Evolutionary conservation across 768 basidiomycete species (phyloP).

Genomic region (Tylopilus sp.): DNA sequence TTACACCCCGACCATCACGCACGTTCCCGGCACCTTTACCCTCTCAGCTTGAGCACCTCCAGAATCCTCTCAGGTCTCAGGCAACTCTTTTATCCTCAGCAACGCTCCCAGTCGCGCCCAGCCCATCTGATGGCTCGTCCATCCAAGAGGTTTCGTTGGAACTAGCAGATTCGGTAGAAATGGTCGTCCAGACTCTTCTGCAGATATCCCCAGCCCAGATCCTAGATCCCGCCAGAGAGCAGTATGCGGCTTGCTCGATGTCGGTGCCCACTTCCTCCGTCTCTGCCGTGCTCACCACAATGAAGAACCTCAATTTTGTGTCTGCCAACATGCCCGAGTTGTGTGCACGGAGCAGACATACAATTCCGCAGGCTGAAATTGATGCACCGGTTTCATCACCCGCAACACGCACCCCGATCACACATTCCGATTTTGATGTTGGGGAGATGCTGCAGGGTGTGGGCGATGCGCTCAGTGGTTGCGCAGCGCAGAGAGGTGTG

Average conservation of each 20-base stretch:
- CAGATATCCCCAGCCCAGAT: slow-evolving; percentile 89
- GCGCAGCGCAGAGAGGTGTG: slow-evolving; percentile 78
- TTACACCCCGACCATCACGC: slow-evolving; percentile 60
- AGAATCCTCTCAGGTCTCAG: slow-evolving; percentile 55
- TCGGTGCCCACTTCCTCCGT: slow-evolving; percentile 86
- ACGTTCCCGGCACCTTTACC: slow-evolving; percentile 80
- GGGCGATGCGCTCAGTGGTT: slow-evolving; percentile 82
- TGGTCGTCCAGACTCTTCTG: slow-evolving; percentile 86
- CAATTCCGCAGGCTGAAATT: slow-evolving; percentile 14
- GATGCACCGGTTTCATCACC: slow-evolving; percentile 19
- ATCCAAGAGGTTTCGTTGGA: slow-evolving; percentile 77
- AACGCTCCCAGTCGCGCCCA: slow-evolving; percentile 18
- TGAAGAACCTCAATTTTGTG: slow-evolving; percentile 93
- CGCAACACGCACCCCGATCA: slow-evolving; percentile 14
- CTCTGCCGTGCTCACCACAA: slow-evolving; percentile 83
- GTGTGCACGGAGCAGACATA: slow-evolving; percentile 17
- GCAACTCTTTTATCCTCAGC: slow-evolving; percentile 7
- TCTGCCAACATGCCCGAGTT: slow-evolving; percentile 72
- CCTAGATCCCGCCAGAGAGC: slow-evolving; percentile 90
- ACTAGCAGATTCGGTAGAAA: slow-evolving; percentile 87
- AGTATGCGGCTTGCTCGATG: slow-evolving; percentile 85
- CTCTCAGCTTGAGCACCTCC: slow-evolving; percentile 70
- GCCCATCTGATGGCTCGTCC: slow-evolving; percentile 28
- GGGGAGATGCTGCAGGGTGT: slow-evolving; percentile 88
- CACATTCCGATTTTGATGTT: slow-evolving; percentile 76